These are phyloP conservation scores for Periconia digitata DNA, from an alignment of 2,329 filamentous ascomycete genomes.

Conservation along the genomic window DNA sequence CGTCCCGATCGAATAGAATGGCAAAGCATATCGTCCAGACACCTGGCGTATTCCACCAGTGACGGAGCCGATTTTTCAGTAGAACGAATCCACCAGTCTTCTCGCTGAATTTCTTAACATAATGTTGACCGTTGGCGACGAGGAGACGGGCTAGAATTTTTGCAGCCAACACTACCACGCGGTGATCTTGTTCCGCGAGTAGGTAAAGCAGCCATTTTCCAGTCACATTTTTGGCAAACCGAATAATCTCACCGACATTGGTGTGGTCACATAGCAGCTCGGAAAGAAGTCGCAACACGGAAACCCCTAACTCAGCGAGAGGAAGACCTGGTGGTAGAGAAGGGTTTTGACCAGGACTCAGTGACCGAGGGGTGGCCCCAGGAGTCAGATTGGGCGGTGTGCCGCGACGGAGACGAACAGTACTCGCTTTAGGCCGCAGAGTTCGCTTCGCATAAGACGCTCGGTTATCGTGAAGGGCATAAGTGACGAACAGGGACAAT, in stretches of 20 bases:
- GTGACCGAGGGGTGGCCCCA: conserved; percentile 31
- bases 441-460: conserved; percentile 42
- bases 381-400: conserved; percentile 30
- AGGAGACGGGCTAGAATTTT: conserved; percentile 84
- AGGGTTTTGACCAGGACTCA: conserved; percentile 29
- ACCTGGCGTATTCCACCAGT: conserved; percentile 84
- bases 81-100: conserved; percentile 88
- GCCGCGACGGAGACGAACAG: conserved; percentile 31
- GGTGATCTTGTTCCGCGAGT: conserved; percentile 80
- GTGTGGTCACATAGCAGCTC: conserved; percentile 74
- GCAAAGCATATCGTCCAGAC: conserved; percentile 89
- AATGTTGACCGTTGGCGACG: conserved; percentile 76
- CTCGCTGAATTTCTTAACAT: conserved; percentile 80
- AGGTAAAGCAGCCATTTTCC: conserved; percentile 97
- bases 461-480: conserved; percentile 72
- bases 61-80: conserved; percentile 76
- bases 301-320: conserved; percentile 71
- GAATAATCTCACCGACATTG: conserved; percentile 70
- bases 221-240: conserved; percentile 91
- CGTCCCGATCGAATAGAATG: conserved; percentile 82
- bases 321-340: conserved; percentile 41
- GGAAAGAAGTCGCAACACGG: conserved; percentile 75
- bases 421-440: conserved; percentile 38
- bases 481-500: conserved; percentile 89
- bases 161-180: conserved; percentile 76